Base-by-base conservation (phyloP, 2,329 filamentous ascomycete species). In the Cyphellophora europaea region DNA sequence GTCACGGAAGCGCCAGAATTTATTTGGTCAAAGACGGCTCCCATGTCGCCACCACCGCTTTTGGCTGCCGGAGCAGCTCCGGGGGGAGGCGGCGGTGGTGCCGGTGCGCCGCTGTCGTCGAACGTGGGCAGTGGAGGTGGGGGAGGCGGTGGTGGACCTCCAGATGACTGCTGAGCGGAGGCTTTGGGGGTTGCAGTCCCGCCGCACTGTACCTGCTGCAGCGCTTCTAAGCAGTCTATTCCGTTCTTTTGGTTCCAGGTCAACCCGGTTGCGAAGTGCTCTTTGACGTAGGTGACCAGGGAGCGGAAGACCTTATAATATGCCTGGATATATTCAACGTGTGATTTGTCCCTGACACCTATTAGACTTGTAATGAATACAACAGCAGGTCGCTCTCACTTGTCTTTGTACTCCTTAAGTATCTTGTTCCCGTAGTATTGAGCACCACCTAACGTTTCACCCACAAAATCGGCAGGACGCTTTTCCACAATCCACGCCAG, bases 391-490 rank as follows among this genome's bases (percentile, higher is more conserved):
- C 16, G 11, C 32, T 11, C 72, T 49, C 56, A 82, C 78, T 77
- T 81, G 44, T 83, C 88, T 63, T 93, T 95, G 59, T 82, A 79
- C 50, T 93, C 82, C 63, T 87, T 93, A 49, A 96, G 66, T 23
- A 98, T 84, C 49, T 88, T 78, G 66, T 98, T 96, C 19, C 91
- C 91, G 51, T 85, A 95, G 65, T 93, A 93, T 57, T 96, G 82
- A 27, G 88, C 85, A 33, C 86, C 81, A 18, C 80, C 79, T 13
- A 93, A 69, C 40, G 80, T 80, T 49, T 94, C 88, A 30, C 79
- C 79, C 30, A 96, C 82, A 51, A 88, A 84, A 53, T 91, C 88
- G 45, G 74, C 79, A 2, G 91, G 91, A 55, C 86, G 87, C 44
- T 66, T 72, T 34, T 93, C 83, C 32, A 91, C 75, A 38, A 96